These are phyloP conservation scores for Pyrenochaeta sp. DNA, from an alignment of 2,329 filamentous ascomycete species.

Conservation along the genomic window DNA sequence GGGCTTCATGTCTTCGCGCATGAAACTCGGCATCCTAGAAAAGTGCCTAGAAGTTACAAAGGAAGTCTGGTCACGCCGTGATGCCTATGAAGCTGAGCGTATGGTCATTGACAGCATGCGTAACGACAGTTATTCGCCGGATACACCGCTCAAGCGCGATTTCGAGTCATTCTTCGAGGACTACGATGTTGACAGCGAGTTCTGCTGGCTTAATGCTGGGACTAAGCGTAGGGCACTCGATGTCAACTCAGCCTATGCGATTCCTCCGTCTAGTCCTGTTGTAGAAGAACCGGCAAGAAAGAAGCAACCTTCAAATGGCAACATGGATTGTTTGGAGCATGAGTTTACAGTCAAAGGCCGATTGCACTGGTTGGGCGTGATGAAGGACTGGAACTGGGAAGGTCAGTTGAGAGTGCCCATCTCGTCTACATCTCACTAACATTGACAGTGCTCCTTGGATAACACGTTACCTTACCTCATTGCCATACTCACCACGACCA, in stretches of 20 bases:
- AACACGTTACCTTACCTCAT: neutral
- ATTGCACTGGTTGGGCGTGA: conserved; percentile 75
- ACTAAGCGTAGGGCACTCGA: conserved; percentile 35
- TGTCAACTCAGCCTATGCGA: conserved; percentile 2
- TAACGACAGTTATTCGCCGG: conserved; percentile 15
- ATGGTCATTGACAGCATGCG: conserved; percentile 10
- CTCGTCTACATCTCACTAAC: conserved; percentile 14
- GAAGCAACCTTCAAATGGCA: conserved; percentile 6
- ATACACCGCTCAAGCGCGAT: conserved; percentile 31
- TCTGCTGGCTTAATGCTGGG: conserved; percentile 31
- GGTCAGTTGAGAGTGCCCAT: conserved; percentile 57
- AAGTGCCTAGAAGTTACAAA: conserved; percentile 70
- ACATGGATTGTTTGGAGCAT: conserved; percentile 58
- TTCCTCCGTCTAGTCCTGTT: conserved; percentile 2
- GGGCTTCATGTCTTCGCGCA: conserved; percentile 66
- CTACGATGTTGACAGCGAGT: conserved; percentile 22
- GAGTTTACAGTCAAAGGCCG: conserved; percentile 71
- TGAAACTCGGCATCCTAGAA: conserved; percentile 74
- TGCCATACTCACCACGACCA: neutral
- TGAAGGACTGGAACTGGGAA: conserved; percentile 78
- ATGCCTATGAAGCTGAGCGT: conserved; percentile 57
- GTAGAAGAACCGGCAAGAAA: neutral
- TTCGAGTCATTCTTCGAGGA: conserved; percentile 31
- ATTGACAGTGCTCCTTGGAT: conserved; percentile 32
- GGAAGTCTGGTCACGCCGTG: conserved; percentile 72